These are phyloP conservation scores for Luzula sylvatica DNA, from an alignment of 176 grass and related monocot genomes.

Conservation along the genomic window DNA sequence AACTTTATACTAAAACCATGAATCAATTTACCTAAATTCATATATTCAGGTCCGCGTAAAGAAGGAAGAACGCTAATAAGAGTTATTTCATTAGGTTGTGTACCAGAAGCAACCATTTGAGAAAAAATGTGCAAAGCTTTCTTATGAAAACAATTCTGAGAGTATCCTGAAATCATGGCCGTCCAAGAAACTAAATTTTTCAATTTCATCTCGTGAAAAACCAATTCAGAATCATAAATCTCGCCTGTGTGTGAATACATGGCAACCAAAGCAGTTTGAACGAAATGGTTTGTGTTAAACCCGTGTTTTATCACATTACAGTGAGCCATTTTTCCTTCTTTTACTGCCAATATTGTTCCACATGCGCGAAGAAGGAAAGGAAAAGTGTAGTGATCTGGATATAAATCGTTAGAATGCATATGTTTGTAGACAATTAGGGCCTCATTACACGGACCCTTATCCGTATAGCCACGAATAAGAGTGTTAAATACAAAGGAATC, in stretches of 20 bases:
- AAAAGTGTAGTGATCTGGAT: constrained; percentile 62
- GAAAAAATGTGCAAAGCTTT: constrained; percentile 45
- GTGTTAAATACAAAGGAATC: constrained; percentile 79
- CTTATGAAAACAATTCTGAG: constrained; percentile 44
- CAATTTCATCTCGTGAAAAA: constrained; percentile 37
- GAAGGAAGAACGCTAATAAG: constrained; percentile 74
- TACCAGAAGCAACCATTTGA: constrained; percentile 30
- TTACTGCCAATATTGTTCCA: constrained; percentile 18
- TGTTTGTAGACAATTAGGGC: constrained; percentile 42
- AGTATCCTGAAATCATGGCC: constrained; percentile 71
- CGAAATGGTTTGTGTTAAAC: constrained; percentile 27
- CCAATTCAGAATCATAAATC: constrained; percentile 36
- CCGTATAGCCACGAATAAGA: constrained; percentile 44
- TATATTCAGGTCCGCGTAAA: constrained; percentile 30
- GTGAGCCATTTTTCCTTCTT: constrained; percentile 47
- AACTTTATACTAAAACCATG: constrained; percentile 52
- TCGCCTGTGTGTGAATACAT: constrained; percentile 68
- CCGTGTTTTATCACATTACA: constrained; percentile 47
- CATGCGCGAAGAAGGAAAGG: constrained; percentile 66
- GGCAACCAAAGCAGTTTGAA: constrained; percentile 40
- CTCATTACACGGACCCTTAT: constrained; percentile 23
- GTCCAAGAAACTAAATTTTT: constrained; percentile 70
- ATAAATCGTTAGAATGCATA: constrained; percentile 46
- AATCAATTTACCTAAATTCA: constrained; percentile 33
- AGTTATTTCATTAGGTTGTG: constrained; percentile 59